These are phyloP conservation scores for Cutaneotrichosporon mucoides DNA, from an alignment of 1,284 basidiomycete species.

Conservation along the genomic window DNA sequence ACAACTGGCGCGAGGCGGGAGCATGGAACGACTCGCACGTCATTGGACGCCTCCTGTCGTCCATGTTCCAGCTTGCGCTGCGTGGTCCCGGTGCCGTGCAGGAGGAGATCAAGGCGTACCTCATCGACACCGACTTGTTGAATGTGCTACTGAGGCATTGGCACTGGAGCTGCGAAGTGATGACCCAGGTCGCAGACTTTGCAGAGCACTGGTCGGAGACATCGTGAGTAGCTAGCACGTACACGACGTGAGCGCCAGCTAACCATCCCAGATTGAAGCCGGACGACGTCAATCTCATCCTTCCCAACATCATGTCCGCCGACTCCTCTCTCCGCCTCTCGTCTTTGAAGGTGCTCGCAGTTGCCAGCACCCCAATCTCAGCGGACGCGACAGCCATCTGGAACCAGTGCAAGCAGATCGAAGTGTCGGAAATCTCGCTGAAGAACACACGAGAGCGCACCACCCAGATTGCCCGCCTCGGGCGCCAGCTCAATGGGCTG, in stretches of 20 bases:
- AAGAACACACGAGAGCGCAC: conserved; percentile 78
- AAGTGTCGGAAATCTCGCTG: conserved; percentile 67
- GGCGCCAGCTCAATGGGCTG: conserved; percentile 30
- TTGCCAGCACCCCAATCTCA: conserved; percentile 9
- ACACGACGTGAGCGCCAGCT: not conserved
- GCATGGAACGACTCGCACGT: conserved; percentile 39
- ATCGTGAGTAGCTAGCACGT: conserved; percentile 1
- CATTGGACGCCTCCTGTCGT: conserved; percentile 22
- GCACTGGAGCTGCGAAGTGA: conserved; percentile 57
- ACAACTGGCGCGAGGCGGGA: conserved; percentile 24
- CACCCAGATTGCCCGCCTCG: conserved; percentile 56
- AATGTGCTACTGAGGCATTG: conserved; percentile 54
- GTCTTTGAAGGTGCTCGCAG: conserved; percentile 44
- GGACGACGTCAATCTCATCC: conserved; percentile 21
- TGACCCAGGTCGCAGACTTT: conserved; percentile 57
- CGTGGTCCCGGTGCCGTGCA: conserved; percentile 28
- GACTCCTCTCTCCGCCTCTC: conserved; percentile 48
- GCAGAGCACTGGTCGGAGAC: conserved; percentile 48
- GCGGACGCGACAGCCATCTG: conserved; percentile 48
- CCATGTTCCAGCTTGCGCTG: conserved; percentile 45
- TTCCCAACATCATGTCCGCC: conserved; percentile 50
- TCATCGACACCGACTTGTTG: conserved; percentile 49
- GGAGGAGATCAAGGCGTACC: conserved; percentile 16
- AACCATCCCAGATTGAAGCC: conserved; percentile 18
- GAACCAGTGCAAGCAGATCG: conserved; percentile 64